Evolutionary conservation across 176 grass and related monocot genomes (phyloP).

Genomic region (Phoenix dactylifera): DNA sequence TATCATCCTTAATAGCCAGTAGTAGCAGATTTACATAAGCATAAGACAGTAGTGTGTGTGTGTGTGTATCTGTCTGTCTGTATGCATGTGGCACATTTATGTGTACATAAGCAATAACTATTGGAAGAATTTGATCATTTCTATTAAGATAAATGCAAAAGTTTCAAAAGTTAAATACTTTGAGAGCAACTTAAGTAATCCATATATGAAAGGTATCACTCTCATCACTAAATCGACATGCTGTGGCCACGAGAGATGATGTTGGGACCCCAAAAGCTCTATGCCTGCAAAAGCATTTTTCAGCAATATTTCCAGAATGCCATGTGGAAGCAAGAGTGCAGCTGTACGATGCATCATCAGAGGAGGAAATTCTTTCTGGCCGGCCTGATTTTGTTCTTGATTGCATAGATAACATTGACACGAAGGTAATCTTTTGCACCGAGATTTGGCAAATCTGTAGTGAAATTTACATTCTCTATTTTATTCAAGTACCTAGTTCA

Average conservation of each 20-base stretch:
- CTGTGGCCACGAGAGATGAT: constrained; percentile 93
- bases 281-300: constrained; percentile 93
- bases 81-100: no score
- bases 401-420: constrained; percentile 99
- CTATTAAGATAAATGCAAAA: no score
- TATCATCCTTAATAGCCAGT: no score
- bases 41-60: no score
- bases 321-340: constrained; percentile 83
- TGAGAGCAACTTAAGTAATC: constrained; percentile 40
- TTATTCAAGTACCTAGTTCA: no score
- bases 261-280: constrained; percentile 78
- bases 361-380: constrained; percentile 85
- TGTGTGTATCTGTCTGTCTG: no score
- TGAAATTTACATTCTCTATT: no score
- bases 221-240: constrained; percentile 91
- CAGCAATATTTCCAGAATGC: constrained; percentile 82
- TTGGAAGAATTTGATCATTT: no score
- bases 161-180: neutral
- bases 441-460: neutral
- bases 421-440: constrained; percentile 45
- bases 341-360: constrained; percentile 62
- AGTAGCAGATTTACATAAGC: no score
- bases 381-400: constrained; percentile 96
- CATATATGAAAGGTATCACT: constrained; percentile 78
- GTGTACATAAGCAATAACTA: no score